Evolutionary conservation across 805 yeast species (phyloP), one percentile per base, ranked within the genome.

Genomic region (Wickerhamiella sorbophila): DNA sequence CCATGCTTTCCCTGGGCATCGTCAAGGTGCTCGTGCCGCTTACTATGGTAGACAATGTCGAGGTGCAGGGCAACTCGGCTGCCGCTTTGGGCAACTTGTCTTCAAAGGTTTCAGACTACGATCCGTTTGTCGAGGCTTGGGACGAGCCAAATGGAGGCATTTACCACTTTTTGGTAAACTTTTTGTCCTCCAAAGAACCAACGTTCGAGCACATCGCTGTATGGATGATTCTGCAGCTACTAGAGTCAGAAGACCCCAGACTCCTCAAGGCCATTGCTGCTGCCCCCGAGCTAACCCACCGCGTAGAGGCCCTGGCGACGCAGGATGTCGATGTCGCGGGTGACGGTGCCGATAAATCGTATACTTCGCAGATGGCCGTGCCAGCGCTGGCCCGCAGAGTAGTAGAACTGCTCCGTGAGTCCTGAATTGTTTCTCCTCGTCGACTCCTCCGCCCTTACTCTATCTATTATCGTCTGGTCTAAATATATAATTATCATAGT

Each of bases 191-290:
- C 54, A 79, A 79, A 33, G 91, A 87, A 59, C 80, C 94, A 12
- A 91, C 97, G 0, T 91, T 91, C 62, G 97, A 91, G 63, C 98
- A 91, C 60, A 91, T 91, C 63, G 95, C 97, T 1, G 72, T 87
- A 46, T 91, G 98, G 98, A 88, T 95, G 35, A 79, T 87, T 51
- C 69, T 88, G 52, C 98, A 91, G 63, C 70, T 91, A 49, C 71
- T 91, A 50, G 98, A 91, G 62, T 77, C 94, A 46, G 83, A 80
- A 52, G 82, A 86, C 56, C 61, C 41, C 77, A 77, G 56, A 67
- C 80, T 53, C 49, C 43, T 50, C 38, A 49, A 51, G 34, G 48
- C 61, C 46, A 49, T 65, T 42, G 39, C 48, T 45, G 50, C 54
- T 31, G 51, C 60, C 18, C 48, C 57, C 15, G 61, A 60, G 27